Conservation (phyloP, 2,329 filamentous ascomycete genomes). For the Penicillium sp. region DNA sequence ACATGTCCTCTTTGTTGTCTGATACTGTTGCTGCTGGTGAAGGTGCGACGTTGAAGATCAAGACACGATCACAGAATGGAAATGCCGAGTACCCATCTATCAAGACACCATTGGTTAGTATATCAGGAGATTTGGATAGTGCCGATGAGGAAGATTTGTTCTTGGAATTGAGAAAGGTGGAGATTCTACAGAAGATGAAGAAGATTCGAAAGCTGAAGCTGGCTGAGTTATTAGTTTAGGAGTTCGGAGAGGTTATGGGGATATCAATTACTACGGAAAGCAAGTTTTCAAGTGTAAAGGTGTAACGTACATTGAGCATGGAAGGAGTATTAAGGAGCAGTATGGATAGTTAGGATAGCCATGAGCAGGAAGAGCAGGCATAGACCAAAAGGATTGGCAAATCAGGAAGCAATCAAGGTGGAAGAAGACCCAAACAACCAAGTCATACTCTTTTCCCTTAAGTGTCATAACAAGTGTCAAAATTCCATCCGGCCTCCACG, state of each 20-base stretch:
- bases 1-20: not conserved
- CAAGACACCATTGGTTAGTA: constrained; percentile 18
- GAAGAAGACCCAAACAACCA: no score
- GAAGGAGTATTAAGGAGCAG: not conserved
- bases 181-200: constrained; percentile 37
- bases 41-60: constrained; percentile 1
- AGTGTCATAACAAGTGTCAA: not conserved
- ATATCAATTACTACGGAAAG: not conserved
- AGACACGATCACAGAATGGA: constrained; percentile 12
- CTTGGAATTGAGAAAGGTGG: constrained; percentile 35
- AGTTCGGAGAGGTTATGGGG: not conserved
- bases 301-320: no score
- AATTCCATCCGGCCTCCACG: not conserved
- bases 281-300: not conserved
- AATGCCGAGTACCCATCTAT: constrained; percentile 12
- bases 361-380: not conserved
- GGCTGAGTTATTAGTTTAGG: constrained; percentile 9
- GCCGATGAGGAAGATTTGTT: constrained; percentile 38
- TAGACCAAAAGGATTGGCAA: not conserved
- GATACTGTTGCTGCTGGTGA: constrained; percentile 12
- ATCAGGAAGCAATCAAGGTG: not conserved
- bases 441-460: not conserved
- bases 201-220: constrained; percentile 27
- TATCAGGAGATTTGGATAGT: constrained; percentile 30
- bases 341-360: not conserved